phyloP scores from a whole-genome alignment of 2,329 filamentous ascomycete species.

The Anthostomella pinea region DNA sequence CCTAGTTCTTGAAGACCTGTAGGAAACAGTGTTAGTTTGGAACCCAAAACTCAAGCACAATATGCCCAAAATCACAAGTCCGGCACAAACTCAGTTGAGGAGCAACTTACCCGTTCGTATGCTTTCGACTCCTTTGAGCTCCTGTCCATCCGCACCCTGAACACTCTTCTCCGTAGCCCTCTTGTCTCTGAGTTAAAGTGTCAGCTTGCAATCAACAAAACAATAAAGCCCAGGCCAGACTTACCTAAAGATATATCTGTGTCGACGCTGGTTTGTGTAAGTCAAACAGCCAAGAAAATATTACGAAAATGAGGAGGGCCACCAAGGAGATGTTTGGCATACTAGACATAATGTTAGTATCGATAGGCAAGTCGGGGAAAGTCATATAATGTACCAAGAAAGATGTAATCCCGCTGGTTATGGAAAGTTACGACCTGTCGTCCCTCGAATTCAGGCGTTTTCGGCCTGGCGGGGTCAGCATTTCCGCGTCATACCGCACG shows the following conservation, averaged over 20 bases:
- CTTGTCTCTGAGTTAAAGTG: no score
- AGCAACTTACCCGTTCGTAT: slow-evolving; percentile 58
- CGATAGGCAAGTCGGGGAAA: slow-evolving; percentile 56
- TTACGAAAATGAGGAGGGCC: no score
- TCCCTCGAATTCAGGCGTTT: slow-evolving; percentile 77
- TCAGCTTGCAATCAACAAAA: no score
- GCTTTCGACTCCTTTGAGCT: slow-evolving; percentile 79
- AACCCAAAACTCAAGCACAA: neutral
- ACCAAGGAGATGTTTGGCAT: no score
- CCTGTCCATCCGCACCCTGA: slow-evolving; percentile 74
- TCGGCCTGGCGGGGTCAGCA: slow-evolving; percentile 49
- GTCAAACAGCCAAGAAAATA: no score
- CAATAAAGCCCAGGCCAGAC: no score
- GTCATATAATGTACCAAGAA: neutral
- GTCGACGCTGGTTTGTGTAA: slow-evolving; percentile 76
- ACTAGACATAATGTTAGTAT: no score
- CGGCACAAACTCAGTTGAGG: no score
- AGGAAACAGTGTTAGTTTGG: slow-evolving; percentile 5
- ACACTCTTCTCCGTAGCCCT: slow-evolving; percentile 83
- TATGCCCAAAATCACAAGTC: no score
- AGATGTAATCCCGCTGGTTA: slow-evolving; percentile 87
- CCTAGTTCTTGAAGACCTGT: slow-evolving; percentile 84
- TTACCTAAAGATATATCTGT: slow-evolving; percentile 91
- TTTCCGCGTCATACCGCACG: neutral
- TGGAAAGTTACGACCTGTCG: slow-evolving; percentile 89